Evolutionary conservation across 2,329 filamentous ascomycete genomes (phyloP).

Genomic region (Monilinia polystroma): DNA sequence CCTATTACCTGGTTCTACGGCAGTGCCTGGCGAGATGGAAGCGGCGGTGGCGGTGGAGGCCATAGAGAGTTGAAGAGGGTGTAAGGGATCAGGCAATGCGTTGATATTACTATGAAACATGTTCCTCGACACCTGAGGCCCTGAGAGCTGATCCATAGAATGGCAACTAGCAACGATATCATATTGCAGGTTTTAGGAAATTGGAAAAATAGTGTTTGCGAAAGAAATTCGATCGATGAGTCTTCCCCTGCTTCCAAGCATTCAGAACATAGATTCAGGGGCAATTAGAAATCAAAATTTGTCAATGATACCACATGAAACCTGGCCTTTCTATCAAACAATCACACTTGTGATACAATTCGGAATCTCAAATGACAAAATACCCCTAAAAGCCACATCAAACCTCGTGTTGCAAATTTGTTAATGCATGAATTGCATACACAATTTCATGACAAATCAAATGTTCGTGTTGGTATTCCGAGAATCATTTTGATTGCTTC

Average conservation of each 20-base stretch:
- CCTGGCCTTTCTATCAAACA: not conserved
- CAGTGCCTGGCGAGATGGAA: not conserved
- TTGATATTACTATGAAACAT: not conserved
- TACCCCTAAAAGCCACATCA: not conserved
- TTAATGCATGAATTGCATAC: slow-evolving; percentile 2
- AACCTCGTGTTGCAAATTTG: slow-evolving; percentile 16
- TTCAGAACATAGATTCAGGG: not conserved
- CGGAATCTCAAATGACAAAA: not conserved
- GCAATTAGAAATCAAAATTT: not conserved
- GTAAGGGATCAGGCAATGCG: not conserved
- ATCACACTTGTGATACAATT: slow-evolving; percentile 10
- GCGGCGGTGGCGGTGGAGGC: not conserved
- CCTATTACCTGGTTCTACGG: not conserved
- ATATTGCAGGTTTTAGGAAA: not conserved
- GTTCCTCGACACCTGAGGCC: not conserved
- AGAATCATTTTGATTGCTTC: not conserved
- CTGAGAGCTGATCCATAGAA: not conserved
- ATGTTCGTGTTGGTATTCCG: not conserved
- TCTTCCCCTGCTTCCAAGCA: not conserved
- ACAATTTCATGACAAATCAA: slow-evolving; percentile 11
- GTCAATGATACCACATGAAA: not conserved
- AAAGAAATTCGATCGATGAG: not conserved
- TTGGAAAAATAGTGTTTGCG: not conserved
- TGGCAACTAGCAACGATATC: not conserved
- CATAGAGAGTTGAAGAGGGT: not conserved